A percentile compares a stretch with the other conserved stretches of the same genome.
These are phyloP conservation scores for Solanum ossicruentum DNA, from an alignment of 257 asterid species.

Conservation along the genomic window DNA sequence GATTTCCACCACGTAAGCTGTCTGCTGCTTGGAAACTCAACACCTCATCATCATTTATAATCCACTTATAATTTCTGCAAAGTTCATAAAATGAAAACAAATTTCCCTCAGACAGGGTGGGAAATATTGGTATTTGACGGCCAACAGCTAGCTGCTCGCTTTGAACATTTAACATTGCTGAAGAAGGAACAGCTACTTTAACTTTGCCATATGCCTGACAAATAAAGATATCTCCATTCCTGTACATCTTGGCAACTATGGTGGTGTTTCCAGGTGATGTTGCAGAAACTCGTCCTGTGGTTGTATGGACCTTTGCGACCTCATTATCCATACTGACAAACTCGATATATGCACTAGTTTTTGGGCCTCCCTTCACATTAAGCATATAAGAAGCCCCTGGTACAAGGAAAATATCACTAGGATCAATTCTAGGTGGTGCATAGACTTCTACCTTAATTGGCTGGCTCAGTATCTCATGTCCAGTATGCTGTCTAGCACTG, in stretches of 20 bases:
- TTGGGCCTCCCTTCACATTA: conserved; percentile 72
- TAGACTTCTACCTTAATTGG: conserved; percentile 65
- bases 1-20: conserved; percentile 5
- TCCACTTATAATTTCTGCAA: conserved; percentile 58
- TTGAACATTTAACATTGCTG: conserved; percentile 62
- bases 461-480: conserved; percentile 54
- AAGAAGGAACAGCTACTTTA: conserved; percentile 69
- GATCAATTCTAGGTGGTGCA: conserved; percentile 65
- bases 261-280: conserved; percentile 65
- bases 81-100: conserved; percentile 76
- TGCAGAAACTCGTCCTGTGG: conserved; percentile 54
- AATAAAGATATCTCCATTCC: conserved; percentile 40
- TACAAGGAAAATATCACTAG: conserved; percentile 61
- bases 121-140: conserved; percentile 45
- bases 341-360: conserved; percentile 43
- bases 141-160: conserved; percentile 65
- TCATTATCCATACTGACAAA: conserved; percentile 47
- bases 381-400: conserved; percentile 84
- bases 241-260: conserved; percentile 50
- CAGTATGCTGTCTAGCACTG: conserved; percentile 57
- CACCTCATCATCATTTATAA: conserved; percentile 44
- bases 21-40: conserved; percentile 31
- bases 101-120: conserved; percentile 68
- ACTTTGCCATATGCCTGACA: conserved; percentile 61
- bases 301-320: conserved; percentile 39